A percentile compares a stretch with the other conserved stretches of the same genome.
Evolutionary conservation across 2,329 filamentous ascomycete species (phyloP).

Genomic region (Talaromyces amestolkiae): DNA sequence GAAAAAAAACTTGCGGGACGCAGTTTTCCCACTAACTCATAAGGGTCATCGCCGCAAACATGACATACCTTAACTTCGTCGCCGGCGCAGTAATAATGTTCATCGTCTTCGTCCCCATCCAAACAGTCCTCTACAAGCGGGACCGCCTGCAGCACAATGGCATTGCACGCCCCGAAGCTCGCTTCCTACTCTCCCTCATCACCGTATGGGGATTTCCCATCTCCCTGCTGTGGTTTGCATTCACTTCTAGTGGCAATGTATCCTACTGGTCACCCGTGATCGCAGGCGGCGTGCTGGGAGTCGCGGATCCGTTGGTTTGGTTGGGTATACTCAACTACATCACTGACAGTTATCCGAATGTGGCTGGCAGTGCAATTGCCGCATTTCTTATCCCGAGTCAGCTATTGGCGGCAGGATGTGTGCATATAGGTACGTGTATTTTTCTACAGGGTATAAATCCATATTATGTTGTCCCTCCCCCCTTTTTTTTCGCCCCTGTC

Average conservation of each 20-base stretch:
- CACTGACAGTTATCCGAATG: conserved; percentile 44
- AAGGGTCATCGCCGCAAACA: conserved; percentile 41
- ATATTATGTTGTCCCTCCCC: background rate
- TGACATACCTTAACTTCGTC: conserved; percentile 16
- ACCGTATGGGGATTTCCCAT: conserved; percentile 45
- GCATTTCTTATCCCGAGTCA: conserved; percentile 48
- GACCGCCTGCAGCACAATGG: conserved; percentile 37
- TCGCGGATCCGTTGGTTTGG: conserved; percentile 46
- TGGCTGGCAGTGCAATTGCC: conserved; percentile 43
- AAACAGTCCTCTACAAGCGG: conserved; percentile 42
- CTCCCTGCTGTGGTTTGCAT: conserved; percentile 46
- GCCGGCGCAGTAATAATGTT: conserved; percentile 36
- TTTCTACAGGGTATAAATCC: background rate
- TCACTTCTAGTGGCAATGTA: conserved; percentile 41
- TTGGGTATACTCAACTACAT: conserved; percentile 47
- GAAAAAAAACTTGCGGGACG: background rate
- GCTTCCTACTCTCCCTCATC: conserved; percentile 43
- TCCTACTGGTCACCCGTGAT: conserved; percentile 44
- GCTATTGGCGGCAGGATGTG: conserved; percentile 40
- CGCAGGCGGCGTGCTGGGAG: conserved; percentile 41
- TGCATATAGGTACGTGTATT: conserved; percentile 37
- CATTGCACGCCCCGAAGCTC: conserved; percentile 40
- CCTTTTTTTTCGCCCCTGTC: background rate
- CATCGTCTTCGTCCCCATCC: conserved; percentile 44
- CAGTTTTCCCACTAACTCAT: too few species aligned